Evolutionary conservation across 2,329 filamentous ascomycete genomes (phyloP).

Genomic region (Aureobasidium subglaciale): DNA sequence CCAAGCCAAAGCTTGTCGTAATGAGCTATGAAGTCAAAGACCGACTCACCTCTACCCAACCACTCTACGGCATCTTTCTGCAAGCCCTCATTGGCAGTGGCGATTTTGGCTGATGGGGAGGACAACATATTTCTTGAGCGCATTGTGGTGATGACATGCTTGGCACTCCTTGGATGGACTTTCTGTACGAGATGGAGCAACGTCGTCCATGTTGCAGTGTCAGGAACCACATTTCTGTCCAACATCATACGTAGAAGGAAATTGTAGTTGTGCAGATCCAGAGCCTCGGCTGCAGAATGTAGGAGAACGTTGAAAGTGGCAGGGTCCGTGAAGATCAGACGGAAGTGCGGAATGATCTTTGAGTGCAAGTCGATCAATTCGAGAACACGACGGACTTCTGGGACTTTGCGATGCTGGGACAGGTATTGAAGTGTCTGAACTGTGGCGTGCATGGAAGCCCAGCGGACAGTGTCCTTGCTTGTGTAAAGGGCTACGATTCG

Average conservation of each 20-base stretch:
- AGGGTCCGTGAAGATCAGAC: neutral
- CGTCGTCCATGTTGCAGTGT: conserved; percentile 22
- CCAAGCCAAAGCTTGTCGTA: conserved; percentile 18
- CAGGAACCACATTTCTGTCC: conserved; percentile 17
- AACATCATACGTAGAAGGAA: conserved; percentile 23
- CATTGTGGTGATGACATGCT: conserved; percentile 21
- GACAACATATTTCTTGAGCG: conserved; percentile 20
- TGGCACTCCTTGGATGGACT: conserved; percentile 7
- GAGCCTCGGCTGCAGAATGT: conserved; percentile 18
- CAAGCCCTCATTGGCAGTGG: conserved; percentile 6
- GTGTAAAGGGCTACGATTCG: conserved; percentile 19
- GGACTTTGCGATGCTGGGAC: conserved; percentile 17
- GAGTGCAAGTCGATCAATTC: conserved; percentile 17
- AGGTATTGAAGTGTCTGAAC: conserved; percentile 21
- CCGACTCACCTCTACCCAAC: conserved; percentile 15
- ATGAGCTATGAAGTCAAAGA: conserved; percentile 19
- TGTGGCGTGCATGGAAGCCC: conserved; percentile 20
- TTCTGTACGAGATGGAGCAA: neutral
- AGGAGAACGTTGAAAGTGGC: conserved; percentile 22
- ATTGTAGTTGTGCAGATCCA: conserved; percentile 25
- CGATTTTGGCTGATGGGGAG: conserved; percentile 14
- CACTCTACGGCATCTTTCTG: conserved; percentile 17
- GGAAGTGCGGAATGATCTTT: neutral
- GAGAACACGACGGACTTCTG: conserved; percentile 19
- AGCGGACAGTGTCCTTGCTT: conserved; percentile 3